Conservation (phyloP, 2,329 filamentous ascomycete genomes). For the Hyphodiscus sp. region DNA sequence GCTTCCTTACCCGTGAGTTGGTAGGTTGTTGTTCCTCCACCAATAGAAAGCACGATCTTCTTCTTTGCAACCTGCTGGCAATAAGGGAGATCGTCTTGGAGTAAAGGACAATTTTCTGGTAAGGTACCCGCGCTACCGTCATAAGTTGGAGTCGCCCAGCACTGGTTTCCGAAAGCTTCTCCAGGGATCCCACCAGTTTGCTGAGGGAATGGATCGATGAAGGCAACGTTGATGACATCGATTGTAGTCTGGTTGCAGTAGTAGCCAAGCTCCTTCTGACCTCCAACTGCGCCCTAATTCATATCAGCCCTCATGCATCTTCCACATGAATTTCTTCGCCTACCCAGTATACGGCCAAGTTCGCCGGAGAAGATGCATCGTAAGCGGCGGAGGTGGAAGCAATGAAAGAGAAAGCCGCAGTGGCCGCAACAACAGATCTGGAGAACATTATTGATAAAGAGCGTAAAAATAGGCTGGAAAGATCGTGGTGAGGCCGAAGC, state of each 20-base stretch:
- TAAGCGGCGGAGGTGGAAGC: conserved; percentile 24
- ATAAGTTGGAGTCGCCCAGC: conserved; percentile 32
- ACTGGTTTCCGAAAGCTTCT: conserved; percentile 38
- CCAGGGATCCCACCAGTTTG: conserved; percentile 37
- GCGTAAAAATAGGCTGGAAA: conserved; percentile 18
- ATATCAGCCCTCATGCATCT: conserved; percentile 1
- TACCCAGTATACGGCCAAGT: conserved; percentile 40
- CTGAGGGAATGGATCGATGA: conserved; percentile 36
- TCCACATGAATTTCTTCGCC: not conserved
- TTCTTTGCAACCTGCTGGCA: conserved; percentile 33
- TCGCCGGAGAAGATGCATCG: conserved; percentile 30
- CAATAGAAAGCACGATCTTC: conserved; percentile 37
- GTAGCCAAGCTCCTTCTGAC: conserved; percentile 31
- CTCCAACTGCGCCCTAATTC: conserved; percentile 35
- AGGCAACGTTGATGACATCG: conserved; percentile 39
- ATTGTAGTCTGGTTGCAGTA: conserved; percentile 35
- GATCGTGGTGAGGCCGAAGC: conserved; percentile 26
- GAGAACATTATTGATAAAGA: conserved; percentile 25
- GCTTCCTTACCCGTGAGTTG: conserved; percentile 33
- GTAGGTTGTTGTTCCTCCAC: conserved; percentile 28
- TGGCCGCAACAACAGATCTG: conserved; percentile 21
- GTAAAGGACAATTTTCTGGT: conserved; percentile 29
- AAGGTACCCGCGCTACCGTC: conserved; percentile 23
- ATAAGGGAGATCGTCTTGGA: conserved; percentile 33
- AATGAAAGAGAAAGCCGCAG: conserved; percentile 23